phyloP scores from a whole-genome alignment of 2,329 filamentous ascomycete species.

The Zymoseptoria tritici region DNA sequence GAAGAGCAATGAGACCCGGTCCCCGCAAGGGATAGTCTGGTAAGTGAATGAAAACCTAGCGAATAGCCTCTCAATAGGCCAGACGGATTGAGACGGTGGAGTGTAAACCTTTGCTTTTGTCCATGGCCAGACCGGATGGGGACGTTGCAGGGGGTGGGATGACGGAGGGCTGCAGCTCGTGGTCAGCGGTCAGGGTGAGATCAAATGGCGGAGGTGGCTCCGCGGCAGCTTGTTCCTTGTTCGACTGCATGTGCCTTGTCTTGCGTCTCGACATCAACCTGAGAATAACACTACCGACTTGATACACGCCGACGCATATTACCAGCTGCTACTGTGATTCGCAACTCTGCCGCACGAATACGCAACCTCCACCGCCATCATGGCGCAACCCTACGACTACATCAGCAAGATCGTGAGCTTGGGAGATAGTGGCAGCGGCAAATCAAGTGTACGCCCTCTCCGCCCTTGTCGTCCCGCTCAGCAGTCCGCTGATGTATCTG shows the following conservation, averaged over 20 bases:
- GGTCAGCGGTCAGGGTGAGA: not conserved
- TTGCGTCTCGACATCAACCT: not conserved
- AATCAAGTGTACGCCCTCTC: constrained; percentile 57
- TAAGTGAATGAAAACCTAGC: not conserved
- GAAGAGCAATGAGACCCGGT: not conserved
- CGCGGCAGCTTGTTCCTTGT: not conserved
- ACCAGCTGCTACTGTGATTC: not conserved
- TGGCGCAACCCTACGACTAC: constrained; percentile 80
- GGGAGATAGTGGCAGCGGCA: constrained; percentile 92
- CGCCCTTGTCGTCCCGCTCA: constrained; percentile 6
- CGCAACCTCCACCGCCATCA: not conserved
- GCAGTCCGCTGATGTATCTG: constrained; percentile 19
- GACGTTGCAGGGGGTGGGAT: not conserved
- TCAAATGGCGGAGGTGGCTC: not conserved
- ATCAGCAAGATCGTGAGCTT: constrained; percentile 98
- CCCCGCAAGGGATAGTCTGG: not conserved
- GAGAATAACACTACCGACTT: not conserved
- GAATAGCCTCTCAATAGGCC: not conserved
- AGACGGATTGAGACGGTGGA: not conserved
- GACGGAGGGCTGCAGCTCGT: not conserved
- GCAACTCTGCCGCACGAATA: not conserved
- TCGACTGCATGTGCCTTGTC: not conserved
- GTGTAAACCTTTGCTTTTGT: no score
- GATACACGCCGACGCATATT: not conserved
- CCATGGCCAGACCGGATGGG: not conserved